Evolutionary conservation across 805 yeast species (phyloP).

Genomic region (Cyberlindnera samutprakarnensis): DNA sequence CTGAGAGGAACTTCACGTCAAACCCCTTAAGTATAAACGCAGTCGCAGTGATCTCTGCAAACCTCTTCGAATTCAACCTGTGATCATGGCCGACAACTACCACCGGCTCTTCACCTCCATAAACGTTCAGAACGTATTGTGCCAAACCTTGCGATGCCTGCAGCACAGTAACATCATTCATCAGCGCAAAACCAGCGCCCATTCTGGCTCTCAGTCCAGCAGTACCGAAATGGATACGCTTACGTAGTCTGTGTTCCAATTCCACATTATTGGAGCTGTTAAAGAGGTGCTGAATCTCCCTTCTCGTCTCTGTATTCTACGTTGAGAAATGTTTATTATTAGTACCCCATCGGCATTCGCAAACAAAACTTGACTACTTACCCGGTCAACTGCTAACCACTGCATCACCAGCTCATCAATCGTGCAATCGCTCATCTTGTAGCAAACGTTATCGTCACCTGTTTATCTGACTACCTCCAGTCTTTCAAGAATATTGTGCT

Average conservation of each 20-base stretch:
- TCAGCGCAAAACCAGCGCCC: conserved; percentile 85
- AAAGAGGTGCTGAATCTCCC: conserved; percentile 45
- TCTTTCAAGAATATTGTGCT: no score
- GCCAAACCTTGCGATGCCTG: conserved; percentile 88
- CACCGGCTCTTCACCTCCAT: conserved; percentile 21
- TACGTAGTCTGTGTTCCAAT: conserved; percentile 43
- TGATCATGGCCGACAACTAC: conserved; percentile 91
- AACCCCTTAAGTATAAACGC: conserved; percentile 66
- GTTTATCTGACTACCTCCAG: no score
- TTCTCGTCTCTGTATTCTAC: conserved; percentile 37
- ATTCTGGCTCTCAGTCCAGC: conserved; percentile 85
- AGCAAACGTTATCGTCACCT: no score
- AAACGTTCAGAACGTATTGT: conserved; percentile 30
- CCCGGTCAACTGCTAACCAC: conserved; percentile 11
- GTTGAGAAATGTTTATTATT: no score
- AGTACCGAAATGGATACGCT: conserved; percentile 81
- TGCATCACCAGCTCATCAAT: conserved; percentile 6
- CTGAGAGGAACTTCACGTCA: conserved; percentile 56
- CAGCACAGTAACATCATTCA: conserved; percentile 82
- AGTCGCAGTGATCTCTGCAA: conserved; percentile 73
- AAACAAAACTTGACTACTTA: conserved; percentile 5
- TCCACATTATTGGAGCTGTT: conserved; percentile 29
- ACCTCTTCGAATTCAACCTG: conserved; percentile 68
- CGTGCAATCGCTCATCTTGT: no score
- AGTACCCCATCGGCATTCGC: no score